Base-by-base conservation (phyloP, 805 yeast species). In the Wickerhamiella slavikovae region DNA sequence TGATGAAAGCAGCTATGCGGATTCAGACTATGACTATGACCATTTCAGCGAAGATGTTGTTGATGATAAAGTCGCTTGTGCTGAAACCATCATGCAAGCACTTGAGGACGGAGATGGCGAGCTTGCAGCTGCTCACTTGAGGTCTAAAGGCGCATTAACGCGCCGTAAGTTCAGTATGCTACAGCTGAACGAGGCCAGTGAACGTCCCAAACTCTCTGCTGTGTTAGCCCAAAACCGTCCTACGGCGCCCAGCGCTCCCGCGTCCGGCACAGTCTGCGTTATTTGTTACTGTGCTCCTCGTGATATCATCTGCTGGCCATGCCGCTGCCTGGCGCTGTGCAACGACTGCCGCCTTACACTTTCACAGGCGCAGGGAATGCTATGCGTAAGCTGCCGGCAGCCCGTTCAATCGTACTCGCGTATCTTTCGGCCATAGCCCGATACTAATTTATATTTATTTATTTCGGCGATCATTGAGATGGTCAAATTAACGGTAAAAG, bases 221-320 rank as follows among this genome's bases (percentile, higher is more conserved):
- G 16, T 22, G 9, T 12, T 27, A 5, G 17, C 27, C 4, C 15
- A 15, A 8, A 27, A 23, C 13, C 27, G 30, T 14, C 10, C 9
- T 12, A 19, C 17, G 7, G 10, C 6, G 4, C 7, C 17, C 11
- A 14, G 15, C 12, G 21, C 21, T 8, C 12, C 15, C 9, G 20
- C 19, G 3, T 21, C 15, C 4, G 9, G 17, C 2, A 13, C 22
- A 6, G 21, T n/a, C n/a, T 82, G 95, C 51, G 92, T 78, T 5
- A 72, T 83, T 2, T 83, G 95, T 47, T 85, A 75, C 40, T 59
- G 62, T 4, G 68, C 73, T 34, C 64, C 69, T 4, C 60, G 94
- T 38, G 76, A 73, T 33, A 66, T 83, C 24, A 70, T 83, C 6
- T 56, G 85, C 3, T 83, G 95, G 95, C 95, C 95, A 0, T 83